A percentile compares a stretch with the other conserved stretches of the same genome.
phyloP scores from a whole-genome alignment of 441 rosid species.

The Gossypium schwendimanii region DNA sequence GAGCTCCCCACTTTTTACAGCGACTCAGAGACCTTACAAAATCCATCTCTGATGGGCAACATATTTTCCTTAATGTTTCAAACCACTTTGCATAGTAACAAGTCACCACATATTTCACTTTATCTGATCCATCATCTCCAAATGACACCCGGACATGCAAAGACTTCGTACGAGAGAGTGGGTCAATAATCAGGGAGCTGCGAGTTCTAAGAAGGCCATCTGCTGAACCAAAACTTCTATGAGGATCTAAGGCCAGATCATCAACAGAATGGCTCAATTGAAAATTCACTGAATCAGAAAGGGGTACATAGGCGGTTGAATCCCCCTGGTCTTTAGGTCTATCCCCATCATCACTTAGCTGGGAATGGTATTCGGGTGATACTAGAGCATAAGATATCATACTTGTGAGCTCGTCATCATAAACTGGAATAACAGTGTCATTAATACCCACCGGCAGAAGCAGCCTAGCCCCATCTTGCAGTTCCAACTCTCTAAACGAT shows the following conservation, averaged over 20 bases:
- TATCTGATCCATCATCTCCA: slow-evolving; percentile 67
- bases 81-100: slow-evolving; percentile 83
- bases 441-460: slow-evolving; percentile 70
- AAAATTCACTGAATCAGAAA: slow-evolving; percentile 32
- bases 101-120: slow-evolving; percentile 72
- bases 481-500: slow-evolving; percentile 55
- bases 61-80: slow-evolving; percentile 75
- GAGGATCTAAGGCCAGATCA: slow-evolving; percentile 41
- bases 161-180: slow-evolving; percentile 52
- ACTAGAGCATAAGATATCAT: slow-evolving; percentile 73
- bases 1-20: slow-evolving; percentile 99
- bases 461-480: slow-evolving; percentile 61
- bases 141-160: slow-evolving; percentile 70
- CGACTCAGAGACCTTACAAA: slow-evolving; percentile 91
- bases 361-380: slow-evolving; percentile 61
- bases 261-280: slow-evolving; percentile 42
- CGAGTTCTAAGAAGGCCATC: slow-evolving; percentile 67
- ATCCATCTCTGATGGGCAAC: slow-evolving; percentile 87
- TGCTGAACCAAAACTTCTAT: slow-evolving; percentile 49
- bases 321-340: slow-evolving; percentile 38
- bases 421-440: slow-evolving; percentile 81
- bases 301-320: slow-evolving; percentile 35
- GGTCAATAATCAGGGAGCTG: slow-evolving; percentile 57
- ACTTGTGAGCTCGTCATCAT: slow-evolving; percentile 86
- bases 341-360: slow-evolving; percentile 41